Evolutionary conservation across 352 stramenopile genomes (phyloP).

Genomic region (Phytopythium sindhum): DNA sequence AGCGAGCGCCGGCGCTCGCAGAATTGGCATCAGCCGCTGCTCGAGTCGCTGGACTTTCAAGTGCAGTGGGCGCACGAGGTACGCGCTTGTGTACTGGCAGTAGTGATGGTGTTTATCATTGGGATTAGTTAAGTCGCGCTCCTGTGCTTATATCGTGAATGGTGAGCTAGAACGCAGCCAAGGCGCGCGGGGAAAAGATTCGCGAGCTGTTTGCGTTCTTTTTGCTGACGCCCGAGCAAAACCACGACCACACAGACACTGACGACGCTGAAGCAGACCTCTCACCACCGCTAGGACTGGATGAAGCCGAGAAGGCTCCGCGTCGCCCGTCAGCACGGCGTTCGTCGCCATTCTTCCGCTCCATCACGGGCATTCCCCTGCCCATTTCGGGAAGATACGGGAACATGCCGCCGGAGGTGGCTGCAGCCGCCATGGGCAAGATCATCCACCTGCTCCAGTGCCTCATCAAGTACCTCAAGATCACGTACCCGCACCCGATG

Average conservation of each 20-base stretch:
- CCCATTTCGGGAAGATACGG: slow-evolving; percentile 70
- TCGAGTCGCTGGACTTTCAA: slow-evolving; percentile 69
- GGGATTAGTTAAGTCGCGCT: too few relatives aligned
- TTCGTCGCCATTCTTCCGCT: slow-evolving; percentile 42
- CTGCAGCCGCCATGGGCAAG: slow-evolving; percentile 64
- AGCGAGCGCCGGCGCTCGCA: slow-evolving; percentile 25
- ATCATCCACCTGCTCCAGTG: slow-evolving; percentile 73
- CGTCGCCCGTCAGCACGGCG: neutral
- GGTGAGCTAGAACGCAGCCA: slow-evolving; percentile 49
- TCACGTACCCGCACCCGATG: slow-evolving; percentile 82
- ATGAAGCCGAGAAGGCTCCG: neutral
- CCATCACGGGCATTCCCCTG: slow-evolving; percentile 63
- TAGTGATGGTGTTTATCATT: too few relatives aligned
- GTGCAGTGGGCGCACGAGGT: slow-evolving; percentile 60
- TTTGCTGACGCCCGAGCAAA: slow-evolving; percentile 14
- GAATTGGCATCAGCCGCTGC: slow-evolving; percentile 43
- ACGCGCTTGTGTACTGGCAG: neutral
- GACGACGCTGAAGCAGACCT: slow-evolving; percentile 1
- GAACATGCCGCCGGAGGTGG: slow-evolving; percentile 71
- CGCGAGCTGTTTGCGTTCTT: slow-evolving; percentile 73
- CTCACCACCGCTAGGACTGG: neutral
- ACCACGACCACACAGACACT: neutral
- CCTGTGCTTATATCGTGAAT: neutral
- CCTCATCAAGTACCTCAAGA: slow-evolving; percentile 63
- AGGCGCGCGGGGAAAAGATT: slow-evolving; percentile 61